These are phyloP conservation scores for Grosmannia huntii DNA, from an alignment of 2,329 filamentous ascomycete genomes.

Conservation along the genomic window DNA sequence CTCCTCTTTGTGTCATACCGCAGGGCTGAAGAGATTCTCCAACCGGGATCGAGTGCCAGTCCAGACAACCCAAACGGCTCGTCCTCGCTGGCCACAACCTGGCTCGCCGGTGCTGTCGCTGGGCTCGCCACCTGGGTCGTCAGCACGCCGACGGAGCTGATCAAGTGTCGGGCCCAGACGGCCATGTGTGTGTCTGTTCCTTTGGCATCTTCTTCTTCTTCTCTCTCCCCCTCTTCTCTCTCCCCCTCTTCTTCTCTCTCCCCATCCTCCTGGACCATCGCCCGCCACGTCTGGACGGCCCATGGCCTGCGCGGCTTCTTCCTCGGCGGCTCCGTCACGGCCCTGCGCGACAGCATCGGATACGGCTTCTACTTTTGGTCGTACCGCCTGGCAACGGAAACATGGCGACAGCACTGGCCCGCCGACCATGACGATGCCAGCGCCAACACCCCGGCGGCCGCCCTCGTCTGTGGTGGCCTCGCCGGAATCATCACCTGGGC, in stretches of 20 bases:
- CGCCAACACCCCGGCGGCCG: constrained; percentile 26
- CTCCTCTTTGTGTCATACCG: constrained; percentile 87
- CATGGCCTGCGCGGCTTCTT: constrained; percentile 60
- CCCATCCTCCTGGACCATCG: constrained; percentile 49
- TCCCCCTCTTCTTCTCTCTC: constrained; percentile 14
- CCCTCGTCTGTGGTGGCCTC: constrained; percentile 72
- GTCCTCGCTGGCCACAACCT: constrained; percentile 45
- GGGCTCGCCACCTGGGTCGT: constrained; percentile 78
- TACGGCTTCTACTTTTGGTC: constrained; percentile 98
- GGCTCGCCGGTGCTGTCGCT: constrained; percentile 66
- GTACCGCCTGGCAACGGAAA: constrained; percentile 62
- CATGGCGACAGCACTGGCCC: constrained; percentile 12
- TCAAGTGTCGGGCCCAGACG: constrained; percentile 85
- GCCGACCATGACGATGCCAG: constrained; percentile 11
- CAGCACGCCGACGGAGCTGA: constrained; percentile 76
- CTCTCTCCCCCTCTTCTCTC: background rate
- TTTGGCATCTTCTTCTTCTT: too few species aligned
- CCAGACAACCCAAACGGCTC: background rate
- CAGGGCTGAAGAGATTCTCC: constrained; percentile 56
- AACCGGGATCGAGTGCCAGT: constrained; percentile 15
- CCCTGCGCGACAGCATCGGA: constrained; percentile 73
- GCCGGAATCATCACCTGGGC: constrained; percentile 83
- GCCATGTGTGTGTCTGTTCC: constrained; percentile 11
- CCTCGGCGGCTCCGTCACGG: constrained; percentile 68
- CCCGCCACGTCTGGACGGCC: constrained; percentile 43